These are phyloP conservation scores for Claviceps maximensis DNA, from an alignment of 2,329 filamentous ascomycete genomes.

Conservation along the genomic window DNA sequence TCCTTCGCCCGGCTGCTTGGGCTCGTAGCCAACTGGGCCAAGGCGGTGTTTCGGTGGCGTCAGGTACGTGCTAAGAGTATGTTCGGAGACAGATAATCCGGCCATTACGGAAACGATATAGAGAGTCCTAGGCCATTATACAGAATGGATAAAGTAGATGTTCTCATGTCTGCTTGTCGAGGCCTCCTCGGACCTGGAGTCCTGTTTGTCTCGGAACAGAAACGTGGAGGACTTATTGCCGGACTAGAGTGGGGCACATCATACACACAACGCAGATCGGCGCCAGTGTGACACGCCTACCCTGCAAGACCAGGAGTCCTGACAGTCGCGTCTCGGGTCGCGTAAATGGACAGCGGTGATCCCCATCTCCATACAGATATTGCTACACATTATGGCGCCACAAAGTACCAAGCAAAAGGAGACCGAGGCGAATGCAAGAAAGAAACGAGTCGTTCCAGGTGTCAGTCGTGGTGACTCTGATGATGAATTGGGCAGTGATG, in stretches of 20 bases:
- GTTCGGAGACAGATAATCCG: too few species aligned
- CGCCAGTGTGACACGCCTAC: not conserved
- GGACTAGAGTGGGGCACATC: too few species aligned
- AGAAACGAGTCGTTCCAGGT: constrained; percentile 27
- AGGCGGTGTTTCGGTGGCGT: too few species aligned
- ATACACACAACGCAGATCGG: too few species aligned
- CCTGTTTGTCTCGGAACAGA: too few species aligned
- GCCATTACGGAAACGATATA: too few species aligned
- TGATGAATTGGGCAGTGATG: constrained; percentile 67
- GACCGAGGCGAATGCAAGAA: constrained; percentile 10
- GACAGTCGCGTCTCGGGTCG: constrained; percentile 18
- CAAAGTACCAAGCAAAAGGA: constrained; percentile 9
- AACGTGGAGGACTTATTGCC: not conserved
- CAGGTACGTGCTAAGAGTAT: too few species aligned
- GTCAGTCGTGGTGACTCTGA: constrained; percentile 69
- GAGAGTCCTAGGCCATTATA: too few species aligned
- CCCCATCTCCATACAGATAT: constrained; percentile 1
- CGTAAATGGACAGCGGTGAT: constrained; percentile 11
- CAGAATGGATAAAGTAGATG: not conserved
- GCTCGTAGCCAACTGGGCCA: too few species aligned
- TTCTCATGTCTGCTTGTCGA: not conserved
- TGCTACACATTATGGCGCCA: constrained; percentile 13
- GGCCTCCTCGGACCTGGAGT: not conserved
- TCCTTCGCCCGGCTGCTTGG: too few species aligned
- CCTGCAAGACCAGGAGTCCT: not conserved